Base-by-base conservation (phyloP, 2,329 filamentous ascomycete genomes). In the Dactylellina drechsleri region DNA sequence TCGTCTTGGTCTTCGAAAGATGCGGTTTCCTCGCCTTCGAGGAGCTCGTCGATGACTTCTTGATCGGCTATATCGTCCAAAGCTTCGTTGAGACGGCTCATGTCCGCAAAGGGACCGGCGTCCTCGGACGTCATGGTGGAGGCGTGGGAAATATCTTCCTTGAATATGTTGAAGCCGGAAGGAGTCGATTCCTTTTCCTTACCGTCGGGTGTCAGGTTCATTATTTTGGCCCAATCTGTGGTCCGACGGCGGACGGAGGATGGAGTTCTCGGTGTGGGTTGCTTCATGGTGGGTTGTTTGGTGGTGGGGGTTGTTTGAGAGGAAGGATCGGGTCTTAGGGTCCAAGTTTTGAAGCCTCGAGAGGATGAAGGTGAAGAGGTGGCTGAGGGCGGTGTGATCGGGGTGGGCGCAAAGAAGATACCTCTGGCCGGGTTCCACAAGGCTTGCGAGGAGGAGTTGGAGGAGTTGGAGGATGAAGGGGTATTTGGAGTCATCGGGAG, bases 401-500 rank as follows among this genome's bases (percentile, higher is more conserved):
- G 56, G 13, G 68, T 49, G 13, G 68, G 61, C 15, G 68, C 56
- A 41, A 73, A 73, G 36, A 66, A 31, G 26, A 73, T 66, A 1
- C 61, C 68, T 41, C 61, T 53, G 4, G 61, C 28, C n/a, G 68
- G 68, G n/a, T 66, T 60, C 68, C 68, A 73, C 10, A 73, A 12
- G 8, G 41, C 43, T 15, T 47, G 31, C 43, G 43, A 12, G 16
- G 43, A 16, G 7, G 43, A 47, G 26, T 20, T 49, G 2, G 49
- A 45, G 45, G 57, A 59, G 2, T 20, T 49, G 2, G 49, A 45
- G 45, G 57, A 59, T 1, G 61, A 18, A 2, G 67, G 67, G 8
- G 68, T 73, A 52, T 7, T 56, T 2, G 68, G 68, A 8, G 60
- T 61, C 18, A 54, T 49, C 12, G 61, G 61, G 10, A 49, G 31